Base-by-base conservation (phyloP, 1,284 basidiomycete genomes). In the Leccinum brunneo-olivaceum region DNA sequence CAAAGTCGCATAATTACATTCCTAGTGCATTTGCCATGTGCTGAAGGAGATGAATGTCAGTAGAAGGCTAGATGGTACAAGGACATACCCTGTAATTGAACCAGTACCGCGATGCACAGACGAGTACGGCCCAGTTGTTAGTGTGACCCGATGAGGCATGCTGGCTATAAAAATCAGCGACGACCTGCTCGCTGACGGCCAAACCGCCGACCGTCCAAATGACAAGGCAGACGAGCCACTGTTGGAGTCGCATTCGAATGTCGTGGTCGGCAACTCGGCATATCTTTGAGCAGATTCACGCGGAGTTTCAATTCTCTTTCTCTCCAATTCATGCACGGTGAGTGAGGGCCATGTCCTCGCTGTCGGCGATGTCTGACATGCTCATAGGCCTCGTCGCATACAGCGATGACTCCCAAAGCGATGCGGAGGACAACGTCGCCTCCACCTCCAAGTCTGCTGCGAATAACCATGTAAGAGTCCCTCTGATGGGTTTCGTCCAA, bases 61-160 rank as follows among this genome's bases (percentile, higher is more conserved):
- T 21, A 11, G 5, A 16, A 28, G 3, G 24, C 5, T 29, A 15
- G 3, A 34, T 0, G 2, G 7, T 29, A 29, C 23, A 16, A n/a
- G 16, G 24, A 73, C 84, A 44, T 58, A 95, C 93, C 32, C 95
- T 73, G 60, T 98, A 98, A 63, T 98, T 98, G 75, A 98, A 98
- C 94, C 94, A 97, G 62, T 94, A 97, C 48, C 94, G 69, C 6
- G 91, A 95, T 1, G 96, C 77, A 58, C 90, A 94, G 2, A 98
- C 93, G 19, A 98, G 72, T 1, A 99, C 94, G 0, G 95, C 95
- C 95, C 95, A 98, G 63, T 98, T 98, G 62, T 98, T 98, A 2
- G 95, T 94, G 58, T 95, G 91, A 5, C 69, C 69, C 0, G 53
- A 57, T 16, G 53, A 57, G 10, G 46, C 50, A 50, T 62, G 58